Conservation (phyloP, 805 yeast genomes). For the Brettanomyces sp. region DNA sequence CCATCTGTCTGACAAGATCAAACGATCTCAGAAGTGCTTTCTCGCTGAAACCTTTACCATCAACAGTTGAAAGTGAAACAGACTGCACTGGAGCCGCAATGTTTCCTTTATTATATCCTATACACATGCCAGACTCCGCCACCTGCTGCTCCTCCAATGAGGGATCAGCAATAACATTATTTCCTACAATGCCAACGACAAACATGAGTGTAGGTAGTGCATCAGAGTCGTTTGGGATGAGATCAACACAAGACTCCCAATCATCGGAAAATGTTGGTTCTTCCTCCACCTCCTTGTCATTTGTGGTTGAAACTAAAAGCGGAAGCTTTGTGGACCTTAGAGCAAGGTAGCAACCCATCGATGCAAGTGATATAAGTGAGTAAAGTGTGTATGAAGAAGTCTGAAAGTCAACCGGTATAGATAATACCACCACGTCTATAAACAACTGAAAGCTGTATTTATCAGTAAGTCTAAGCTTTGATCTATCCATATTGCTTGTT, state of each 20-base stretch:
- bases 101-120: conserved; percentile 61
- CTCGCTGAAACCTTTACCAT: conserved; percentile 48
- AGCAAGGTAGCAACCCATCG: conserved; percentile 77
- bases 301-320: conserved; percentile 54
- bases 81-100: conserved; percentile 68
- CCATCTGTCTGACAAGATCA: conserved; percentile 49
- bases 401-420: conserved; percentile 36
- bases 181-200: conserved; percentile 66
- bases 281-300: conserved; percentile 65
- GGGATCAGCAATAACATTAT: conserved; percentile 70
- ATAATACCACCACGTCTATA: conserved; percentile 72
- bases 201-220: conserved; percentile 67
- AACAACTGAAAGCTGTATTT: conserved; percentile 68
- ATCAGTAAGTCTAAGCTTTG: conserved; percentile 52
- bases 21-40: conserved; percentile 41
- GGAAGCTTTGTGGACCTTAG: conserved; percentile 73
- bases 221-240: conserved; percentile 28
- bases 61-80: conserved; percentile 43
- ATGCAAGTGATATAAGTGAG: conserved; percentile 45
- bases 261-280: conserved; percentile 89
- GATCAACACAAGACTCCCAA: conserved; percentile 50
- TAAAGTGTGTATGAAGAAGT: conserved; percentile 63
- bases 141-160: conserved; percentile 83
- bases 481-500: conserved; percentile 41
- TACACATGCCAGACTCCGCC: conserved; percentile 70